Base-by-base conservation (phyloP, 2,329 filamentous ascomycete genomes). In the Beauveria varroae region DNA sequence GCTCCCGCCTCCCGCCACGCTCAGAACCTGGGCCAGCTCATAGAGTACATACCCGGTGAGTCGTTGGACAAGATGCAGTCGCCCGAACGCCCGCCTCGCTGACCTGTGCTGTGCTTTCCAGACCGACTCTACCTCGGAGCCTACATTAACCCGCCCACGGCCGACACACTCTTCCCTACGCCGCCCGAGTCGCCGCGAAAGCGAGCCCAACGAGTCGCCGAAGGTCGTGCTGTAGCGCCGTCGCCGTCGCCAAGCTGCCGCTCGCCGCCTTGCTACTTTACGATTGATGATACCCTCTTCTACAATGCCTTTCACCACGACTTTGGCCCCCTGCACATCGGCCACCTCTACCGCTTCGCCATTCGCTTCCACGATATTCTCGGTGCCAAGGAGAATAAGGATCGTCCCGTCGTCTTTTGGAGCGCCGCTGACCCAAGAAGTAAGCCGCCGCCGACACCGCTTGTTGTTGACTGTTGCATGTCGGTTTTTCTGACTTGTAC, bases 301-400 rank as follows among this genome's bases (percentile, higher is more conserved):
- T 99, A 99, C 82, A 99, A 99, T 75, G 93, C 93, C 37, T 99
- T 99, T 76, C 93, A 98, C 77, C 93, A 96, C 70, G 95, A 99
- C 77, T 99, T 99, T 74, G 95, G 95, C 69, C 95, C 95, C 70
- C 81, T 99, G 63, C 95, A 99, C 79, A 96, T 99, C 67, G 95
- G 95, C 28, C 95, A 99, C 74, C 80, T 99, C 46, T 99, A 98
- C 80, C 86, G 95, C 65, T 99, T 98, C 74, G 93, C 95, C 5
- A 90, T 98, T 59, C 88, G 93, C 69, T 91, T 99, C 72, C 95
- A 99, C 72, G 93, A 98, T 69, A 91, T 98, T 52, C 82, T 99
- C 41, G 93, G 91, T 18, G 91, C 93, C 62, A 91, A 92, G 65
- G 90, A 91, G 69, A 97, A 96, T 75, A 90, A 93, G 77, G 87